These are phyloP conservation scores for Amanita phalloides DNA, from an alignment of 768 basidiomycete species.

Conservation along the genomic window DNA sequence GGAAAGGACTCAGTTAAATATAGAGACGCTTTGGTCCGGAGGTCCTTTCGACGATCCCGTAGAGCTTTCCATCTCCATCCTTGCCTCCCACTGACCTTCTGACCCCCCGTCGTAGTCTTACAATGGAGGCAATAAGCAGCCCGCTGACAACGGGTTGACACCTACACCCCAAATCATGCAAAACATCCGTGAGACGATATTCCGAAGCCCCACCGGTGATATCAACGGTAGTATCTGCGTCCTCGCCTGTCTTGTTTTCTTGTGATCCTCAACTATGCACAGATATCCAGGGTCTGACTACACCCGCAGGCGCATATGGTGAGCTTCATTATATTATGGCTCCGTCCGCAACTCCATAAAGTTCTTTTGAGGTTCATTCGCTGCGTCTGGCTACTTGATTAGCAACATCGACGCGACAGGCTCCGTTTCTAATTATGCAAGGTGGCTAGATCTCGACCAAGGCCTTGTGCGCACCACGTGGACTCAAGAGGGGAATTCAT, in stretches of 20 bases:
- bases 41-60: constrained; percentile 62
- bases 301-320: constrained; percentile 55
- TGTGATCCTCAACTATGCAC: constrained; percentile 4
- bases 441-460: constrained; percentile 64
- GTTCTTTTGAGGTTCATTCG: constrained; percentile 47
- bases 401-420: constrained; percentile 34
- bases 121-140: constrained; percentile 58
- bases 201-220: constrained; percentile 45
- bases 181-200: constrained; percentile 43
- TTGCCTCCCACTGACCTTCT: not conserved
- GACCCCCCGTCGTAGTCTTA: constrained; percentile 32
- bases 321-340: constrained; percentile 4
- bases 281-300: constrained; percentile 42
- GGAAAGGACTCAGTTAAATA: constrained; percentile 59
- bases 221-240: constrained; percentile 34
- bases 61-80: constrained; percentile 9
- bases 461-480: constrained; percentile 48
- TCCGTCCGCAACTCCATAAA: not conserved
- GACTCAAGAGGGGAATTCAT: constrained; percentile 37
- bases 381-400: constrained; percentile 52
- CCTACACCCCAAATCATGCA: constrained; percentile 40
- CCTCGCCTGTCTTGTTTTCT: not conserved
- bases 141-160: constrained; percentile 27
- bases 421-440: constrained; percentile 33
- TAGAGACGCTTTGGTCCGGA: constrained; percentile 70